phyloP scores from a whole-genome alignment of 2,329 filamentous ascomycete genomes.

The Colletotrichum liriopes region DNA sequence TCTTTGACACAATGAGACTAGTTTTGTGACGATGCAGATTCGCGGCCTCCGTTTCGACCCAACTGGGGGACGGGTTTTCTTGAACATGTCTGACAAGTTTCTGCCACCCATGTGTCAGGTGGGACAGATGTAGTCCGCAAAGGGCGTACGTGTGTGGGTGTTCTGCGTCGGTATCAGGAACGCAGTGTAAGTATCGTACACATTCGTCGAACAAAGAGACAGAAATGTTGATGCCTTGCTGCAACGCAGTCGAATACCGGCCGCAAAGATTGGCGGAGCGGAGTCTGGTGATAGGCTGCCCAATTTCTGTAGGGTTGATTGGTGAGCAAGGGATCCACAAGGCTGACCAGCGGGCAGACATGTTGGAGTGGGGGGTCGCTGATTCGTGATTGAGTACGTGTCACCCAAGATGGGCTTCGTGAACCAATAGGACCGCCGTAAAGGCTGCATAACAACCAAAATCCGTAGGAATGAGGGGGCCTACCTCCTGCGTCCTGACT shows the following conservation, averaged over 20 bases:
- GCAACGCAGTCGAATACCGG: slow-evolving; percentile 25
- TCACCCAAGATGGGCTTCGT: slow-evolving; percentile 29
- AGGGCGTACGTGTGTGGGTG: neutral
- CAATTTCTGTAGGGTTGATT: slow-evolving; percentile 38
- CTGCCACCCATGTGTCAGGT: slow-evolving; percentile 11
- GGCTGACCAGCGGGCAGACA: slow-evolving; percentile 40
- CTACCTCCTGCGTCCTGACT: neutral
- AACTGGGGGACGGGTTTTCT: neutral
- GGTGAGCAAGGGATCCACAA: slow-evolving; percentile 25
- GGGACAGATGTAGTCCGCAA: neutral
- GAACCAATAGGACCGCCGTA: slow-evolving; percentile 20
- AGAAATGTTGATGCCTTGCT: slow-evolving; percentile 42
- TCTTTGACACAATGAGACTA: slow-evolving; percentile 3
- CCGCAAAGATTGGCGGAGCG: slow-evolving; percentile 33
- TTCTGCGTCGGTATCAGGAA: slow-evolving; percentile 4
- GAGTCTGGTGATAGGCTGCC: slow-evolving; percentile 42
- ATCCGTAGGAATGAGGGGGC: slow-evolving; percentile 10
- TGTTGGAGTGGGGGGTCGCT: slow-evolving; percentile 5
- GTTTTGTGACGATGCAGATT: slow-evolving; percentile 32
- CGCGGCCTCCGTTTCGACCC: slow-evolving; percentile 25
- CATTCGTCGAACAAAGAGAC: neutral
- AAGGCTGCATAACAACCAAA: slow-evolving; percentile 18
- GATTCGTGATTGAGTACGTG: slow-evolving; percentile 37
- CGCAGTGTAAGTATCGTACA: slow-evolving; percentile 5
- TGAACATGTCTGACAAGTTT: neutral